Evolutionary conservation across 257 asterid species (phyloP).

Genomic region (Ballota nigra): DNA sequence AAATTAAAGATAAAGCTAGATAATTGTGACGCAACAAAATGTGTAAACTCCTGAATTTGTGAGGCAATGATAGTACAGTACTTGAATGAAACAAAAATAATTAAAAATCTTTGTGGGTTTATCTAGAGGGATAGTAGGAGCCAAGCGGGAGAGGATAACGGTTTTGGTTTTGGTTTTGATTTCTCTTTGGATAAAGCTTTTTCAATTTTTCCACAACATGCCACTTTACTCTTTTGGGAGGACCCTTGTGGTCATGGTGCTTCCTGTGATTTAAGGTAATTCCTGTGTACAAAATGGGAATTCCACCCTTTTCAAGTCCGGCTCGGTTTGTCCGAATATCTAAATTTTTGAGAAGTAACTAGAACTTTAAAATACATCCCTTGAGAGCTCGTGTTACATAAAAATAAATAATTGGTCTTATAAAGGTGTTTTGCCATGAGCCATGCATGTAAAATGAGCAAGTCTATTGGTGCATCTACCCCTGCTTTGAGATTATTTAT

Average conservation of each 20-base stretch:
- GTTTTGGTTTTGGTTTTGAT: constrained; percentile 28
- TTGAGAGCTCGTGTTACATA: too few species aligned
- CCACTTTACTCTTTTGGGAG: constrained; percentile 5
- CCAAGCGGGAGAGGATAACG: constrained; percentile 53
- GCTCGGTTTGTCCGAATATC: too few species aligned
- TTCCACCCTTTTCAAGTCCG: not conserved
- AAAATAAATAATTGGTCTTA: too few species aligned
- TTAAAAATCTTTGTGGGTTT: constrained; percentile 20
- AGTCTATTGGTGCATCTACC: too few species aligned
- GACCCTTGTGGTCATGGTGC: not conserved
- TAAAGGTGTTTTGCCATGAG: too few species aligned
- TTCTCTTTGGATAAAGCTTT: constrained; percentile 37
- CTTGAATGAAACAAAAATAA: constrained; percentile 11
- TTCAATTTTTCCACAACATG: not conserved
- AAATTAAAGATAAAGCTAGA: constrained; percentile 15
- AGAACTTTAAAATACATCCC: not conserved
- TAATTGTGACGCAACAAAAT: constrained; percentile 10
- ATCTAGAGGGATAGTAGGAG: constrained; percentile 30
- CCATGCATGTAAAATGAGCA: too few species aligned
- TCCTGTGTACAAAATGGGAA: not conserved
- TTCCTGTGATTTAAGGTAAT: constrained; percentile 20
- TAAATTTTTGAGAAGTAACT: not conserved
- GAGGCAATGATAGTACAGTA: constrained; percentile 13
- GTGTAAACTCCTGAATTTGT: constrained; percentile 24
- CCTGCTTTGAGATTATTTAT: too few species aligned